Evolutionary conservation across 1,284 basidiomycete species (phyloP), one percentile per base, ranked within the genome.

Genomic region (Fistulinella cinereoalba): DNA sequence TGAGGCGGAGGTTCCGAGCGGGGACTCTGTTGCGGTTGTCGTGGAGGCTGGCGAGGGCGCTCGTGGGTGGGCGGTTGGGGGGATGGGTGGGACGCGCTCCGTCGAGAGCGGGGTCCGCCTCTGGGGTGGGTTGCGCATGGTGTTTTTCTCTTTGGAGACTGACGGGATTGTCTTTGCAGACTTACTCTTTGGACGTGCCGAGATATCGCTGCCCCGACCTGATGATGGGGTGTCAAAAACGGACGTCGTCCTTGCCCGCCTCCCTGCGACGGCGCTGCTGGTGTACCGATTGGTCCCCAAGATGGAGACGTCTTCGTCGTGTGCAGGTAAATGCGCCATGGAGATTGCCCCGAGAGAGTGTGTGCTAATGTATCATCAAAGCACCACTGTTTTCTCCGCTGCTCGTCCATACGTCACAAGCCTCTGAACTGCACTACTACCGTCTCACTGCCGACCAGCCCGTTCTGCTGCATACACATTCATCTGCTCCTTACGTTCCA

Each of bases 381-480:
- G 77, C 70, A 42, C 58, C 72, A 1, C 57, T 80, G 8, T 68
- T 84, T 16, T 68, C 76, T 11, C 81, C 85, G 3, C 64, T 87
- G 7, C 68, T 90, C 8, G 67, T 75, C 24, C 80, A 85, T 49
- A 71, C 69, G 0, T 80, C 85, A 0, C 71, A 74, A 41, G 57
- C 71, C 2, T 68, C 72, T 23, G 92, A 95, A 68, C 75, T 77
- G 0, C 85, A 91, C 52, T 90, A 85, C 60, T 83, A 83, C 59
- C 76, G 82, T 9, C 66, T 83, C 18, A 54, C 49, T 22, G 45
- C 62, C 12, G 52, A 63, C 18, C 70, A 66, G 24, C 69, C 71
- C 0, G 67, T 83, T 16, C 71, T 81, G 12, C 68, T 93, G 2
- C 92, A 94, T 59, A 79, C 83, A 0, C 92, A 95, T 62, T 63